A percentile compares a stretch with the other conserved stretches of the same genome.
Evolutionary conservation across 305 asterid species (phyloP).

Genomic region (Ilex paraguariensis): DNA sequence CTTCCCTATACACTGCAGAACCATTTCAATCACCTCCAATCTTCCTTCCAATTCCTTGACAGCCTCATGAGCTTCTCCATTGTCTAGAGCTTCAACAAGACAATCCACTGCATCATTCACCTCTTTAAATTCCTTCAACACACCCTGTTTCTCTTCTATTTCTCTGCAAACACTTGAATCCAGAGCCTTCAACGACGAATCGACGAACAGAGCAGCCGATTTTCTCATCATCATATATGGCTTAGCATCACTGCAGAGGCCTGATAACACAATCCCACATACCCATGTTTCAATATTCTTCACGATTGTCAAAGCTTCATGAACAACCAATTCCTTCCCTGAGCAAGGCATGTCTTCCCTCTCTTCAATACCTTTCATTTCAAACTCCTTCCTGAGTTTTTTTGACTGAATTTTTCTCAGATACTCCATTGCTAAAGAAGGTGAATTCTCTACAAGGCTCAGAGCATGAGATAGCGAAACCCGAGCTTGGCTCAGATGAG

Average conservation of each 20-base stretch:
- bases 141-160: conserved; percentile 21
- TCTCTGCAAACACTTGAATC: conserved; percentile 27
- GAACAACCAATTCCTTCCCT: conserved; percentile 34
- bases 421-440: conserved; percentile 13
- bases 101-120: conserved; percentile 32
- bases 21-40: conserved; percentile 34
- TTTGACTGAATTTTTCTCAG: conserved; percentile 23
- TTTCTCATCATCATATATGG: conserved; percentile 35
- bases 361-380: conserved; percentile 16
- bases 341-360: conserved; percentile 16
- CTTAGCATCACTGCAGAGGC: conserved; percentile 33
- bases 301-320: conserved; percentile 28
- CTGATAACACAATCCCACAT: conserved; percentile 41
- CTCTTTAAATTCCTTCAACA: conserved; percentile 41
- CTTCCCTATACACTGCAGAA: conserved; percentile 33
- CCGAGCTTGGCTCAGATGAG: conserved; percentile 44
- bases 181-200: conserved; percentile 27
- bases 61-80: conserved; percentile 9
- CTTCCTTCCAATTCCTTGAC: conserved; percentile 31
- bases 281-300: conserved; percentile 35
- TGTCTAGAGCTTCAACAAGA: conserved; percentile 10
- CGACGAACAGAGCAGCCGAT: conserved; percentile 22
- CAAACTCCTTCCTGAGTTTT: conserved; percentile 20
- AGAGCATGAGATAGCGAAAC: conserved; percentile 35
- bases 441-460: conserved; percentile 19